These are phyloP conservation scores for Geotrichum citri-aurantii DNA, from an alignment of 1,139 yeast genomes.

Conservation along the genomic window DNA sequence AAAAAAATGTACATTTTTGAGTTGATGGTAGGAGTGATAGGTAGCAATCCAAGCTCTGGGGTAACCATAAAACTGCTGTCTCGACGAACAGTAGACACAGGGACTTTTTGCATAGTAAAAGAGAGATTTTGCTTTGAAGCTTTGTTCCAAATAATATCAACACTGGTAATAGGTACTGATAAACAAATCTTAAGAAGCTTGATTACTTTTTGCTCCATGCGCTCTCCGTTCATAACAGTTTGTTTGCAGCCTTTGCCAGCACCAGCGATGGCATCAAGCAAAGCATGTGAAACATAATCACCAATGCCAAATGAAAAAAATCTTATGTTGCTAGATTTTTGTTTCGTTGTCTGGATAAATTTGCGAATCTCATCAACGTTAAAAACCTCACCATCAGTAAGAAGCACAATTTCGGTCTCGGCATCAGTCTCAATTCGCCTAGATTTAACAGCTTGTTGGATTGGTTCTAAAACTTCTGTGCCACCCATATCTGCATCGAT, in stretches of 20 bases:
- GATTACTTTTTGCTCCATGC: slow-evolving; percentile 15
- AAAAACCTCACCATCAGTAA: slow-evolving; percentile 15
- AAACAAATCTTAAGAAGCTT: slow-evolving; percentile 6
- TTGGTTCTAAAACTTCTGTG: slow-evolving; percentile 9
- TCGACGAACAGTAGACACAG: not conserved
- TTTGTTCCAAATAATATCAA: slow-evolving; percentile 7
- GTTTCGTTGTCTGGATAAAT: not conserved
- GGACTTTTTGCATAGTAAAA: not conserved
- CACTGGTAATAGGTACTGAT: not conserved
- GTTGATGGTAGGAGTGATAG: slow-evolving; percentile 1
- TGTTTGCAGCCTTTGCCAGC: slow-evolving; percentile 14
- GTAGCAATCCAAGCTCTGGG: slow-evolving; percentile 9
- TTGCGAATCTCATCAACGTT: not conserved
- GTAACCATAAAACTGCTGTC: not conserved
- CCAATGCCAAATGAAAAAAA: slow-evolving; percentile 16
- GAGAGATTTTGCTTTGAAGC: not conserved
- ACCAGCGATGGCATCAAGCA: slow-evolving; percentile 7
- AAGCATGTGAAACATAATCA: slow-evolving; percentile 12
- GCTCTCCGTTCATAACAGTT: slow-evolving; percentile 6
- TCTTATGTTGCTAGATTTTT: not conserved
- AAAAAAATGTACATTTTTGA: slow-evolving; percentile 10
- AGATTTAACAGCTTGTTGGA: slow-evolving; percentile 6
- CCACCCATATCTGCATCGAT: slow-evolving; percentile 16
- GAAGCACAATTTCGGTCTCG: slow-evolving; percentile 14
- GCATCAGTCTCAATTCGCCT: not conserved